These are phyloP conservation scores for Castanea sativa DNA, from an alignment of 306 rosid genomes.

Conservation along the genomic window DNA sequence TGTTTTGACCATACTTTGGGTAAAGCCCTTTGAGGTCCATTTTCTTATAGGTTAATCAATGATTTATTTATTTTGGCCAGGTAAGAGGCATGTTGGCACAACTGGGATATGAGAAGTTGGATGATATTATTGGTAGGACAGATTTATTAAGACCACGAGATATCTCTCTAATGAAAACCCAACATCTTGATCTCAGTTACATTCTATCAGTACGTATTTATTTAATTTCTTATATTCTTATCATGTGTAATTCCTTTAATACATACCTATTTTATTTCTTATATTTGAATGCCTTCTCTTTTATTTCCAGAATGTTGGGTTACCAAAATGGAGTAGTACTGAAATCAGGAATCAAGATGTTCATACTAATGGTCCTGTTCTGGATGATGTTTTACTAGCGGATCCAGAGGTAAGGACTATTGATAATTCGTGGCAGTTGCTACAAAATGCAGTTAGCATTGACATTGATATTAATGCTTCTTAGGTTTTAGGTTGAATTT, in stretches of 20 bases:
- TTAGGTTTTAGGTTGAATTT: neutral
- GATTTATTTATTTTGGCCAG: constrained; percentile 38
- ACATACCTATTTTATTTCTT: constrained; percentile 7
- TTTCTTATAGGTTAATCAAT: neutral
- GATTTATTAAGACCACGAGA: constrained; percentile 79
- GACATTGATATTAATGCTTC: neutral
- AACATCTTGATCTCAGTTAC: constrained; percentile 79
- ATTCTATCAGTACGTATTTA: constrained; percentile 66
- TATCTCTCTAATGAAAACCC: constrained; percentile 88
- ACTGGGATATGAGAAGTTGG: constrained; percentile 91
- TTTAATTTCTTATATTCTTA: constrained; percentile 15
- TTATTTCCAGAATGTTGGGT: constrained; percentile 66
- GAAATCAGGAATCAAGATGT: constrained; percentile 81
- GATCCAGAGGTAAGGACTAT: constrained; percentile 71
- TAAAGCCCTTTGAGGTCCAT: neutral
- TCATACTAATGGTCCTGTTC: constrained; percentile 88
- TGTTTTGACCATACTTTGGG: neutral
- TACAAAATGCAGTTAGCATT: neutral
- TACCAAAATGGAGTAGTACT: constrained; percentile 91
- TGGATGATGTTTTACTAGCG: constrained; percentile 79
- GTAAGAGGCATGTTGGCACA: constrained; percentile 95
- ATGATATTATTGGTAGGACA: constrained; percentile 86
- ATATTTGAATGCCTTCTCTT: constrained; percentile 19
- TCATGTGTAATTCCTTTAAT: neutral
- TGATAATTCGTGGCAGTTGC: constrained; percentile 9